phyloP scores from a whole-genome alignment of 2,329 filamentous ascomycete species.

The Trichoderma pleuroti region DNA sequence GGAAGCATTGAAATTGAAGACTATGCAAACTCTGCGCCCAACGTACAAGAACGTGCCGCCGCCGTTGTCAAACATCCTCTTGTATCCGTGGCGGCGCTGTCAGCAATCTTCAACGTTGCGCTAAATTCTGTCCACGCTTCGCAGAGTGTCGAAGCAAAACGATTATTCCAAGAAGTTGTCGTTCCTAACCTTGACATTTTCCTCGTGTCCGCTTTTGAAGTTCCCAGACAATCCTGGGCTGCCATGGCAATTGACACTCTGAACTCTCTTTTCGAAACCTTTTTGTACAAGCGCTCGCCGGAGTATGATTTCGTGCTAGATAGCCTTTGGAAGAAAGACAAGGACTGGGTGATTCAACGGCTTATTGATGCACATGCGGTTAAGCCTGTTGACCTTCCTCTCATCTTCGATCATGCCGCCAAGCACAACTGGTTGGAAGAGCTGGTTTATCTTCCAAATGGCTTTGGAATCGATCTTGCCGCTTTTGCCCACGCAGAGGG shows the following conservation, averaged over 20 bases:
- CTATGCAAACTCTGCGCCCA: slow-evolving; percentile 47
- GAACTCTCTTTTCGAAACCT: slow-evolving; percentile 75
- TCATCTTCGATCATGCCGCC: slow-evolving; percentile 61
- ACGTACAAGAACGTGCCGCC: slow-evolving; percentile 51
- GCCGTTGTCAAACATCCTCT: slow-evolving; percentile 78
- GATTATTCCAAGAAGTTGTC: slow-evolving; percentile 64
- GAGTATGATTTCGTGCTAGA: slow-evolving; percentile 87
- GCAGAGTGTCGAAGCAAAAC: slow-evolving; percentile 60
- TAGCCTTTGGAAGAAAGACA: slow-evolving; percentile 87
- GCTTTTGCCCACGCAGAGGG: slow-evolving; percentile 79
- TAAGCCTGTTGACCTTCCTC: slow-evolving; percentile 52
- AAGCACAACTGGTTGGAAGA: slow-evolving; percentile 82
- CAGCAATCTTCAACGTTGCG: slow-evolving; percentile 62
- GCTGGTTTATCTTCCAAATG: slow-evolving; percentile 72
- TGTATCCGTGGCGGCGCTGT: slow-evolving; percentile 81
- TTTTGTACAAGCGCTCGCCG: slow-evolving; percentile 72
- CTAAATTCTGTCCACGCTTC: slow-evolving; percentile 59
- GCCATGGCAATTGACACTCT: slow-evolving; percentile 70
- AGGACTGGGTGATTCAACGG: slow-evolving; percentile 76
- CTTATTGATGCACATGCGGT: slow-evolving; percentile 79
- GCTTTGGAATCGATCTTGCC: slow-evolving; percentile 82
- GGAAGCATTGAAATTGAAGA: slow-evolving; percentile 67
- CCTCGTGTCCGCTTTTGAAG: slow-evolving; percentile 71
- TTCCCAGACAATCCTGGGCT: slow-evolving; percentile 70
- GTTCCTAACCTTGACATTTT: slow-evolving; percentile 75